Conservation (phyloP, 2,329 filamentous ascomycete genomes). For the Hortaea werneckii region DNA sequence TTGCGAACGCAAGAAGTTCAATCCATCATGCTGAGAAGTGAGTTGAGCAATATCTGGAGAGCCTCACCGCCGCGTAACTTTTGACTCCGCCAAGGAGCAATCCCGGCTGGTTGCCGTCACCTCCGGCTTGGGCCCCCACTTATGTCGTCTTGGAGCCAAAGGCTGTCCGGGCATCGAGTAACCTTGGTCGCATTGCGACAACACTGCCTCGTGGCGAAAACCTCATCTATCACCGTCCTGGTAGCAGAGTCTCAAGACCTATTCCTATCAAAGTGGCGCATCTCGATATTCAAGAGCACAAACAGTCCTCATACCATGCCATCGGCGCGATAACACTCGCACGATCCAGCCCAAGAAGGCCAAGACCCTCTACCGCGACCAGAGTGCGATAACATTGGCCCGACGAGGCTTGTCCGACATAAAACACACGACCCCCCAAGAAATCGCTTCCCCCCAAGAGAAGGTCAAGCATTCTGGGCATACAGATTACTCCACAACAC, state of each 20-base stretch:
- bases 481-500: background rate
- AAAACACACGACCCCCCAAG: background rate
- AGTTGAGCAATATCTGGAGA: too few species aligned
- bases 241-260: too few species aligned
- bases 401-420: constrained; percentile 1
- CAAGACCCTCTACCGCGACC: constrained; percentile 3
- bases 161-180: too few species aligned
- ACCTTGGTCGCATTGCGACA: background rate
- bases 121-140: too few species aligned
- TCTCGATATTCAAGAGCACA: background rate
- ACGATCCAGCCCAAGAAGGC: background rate
- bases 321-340: constrained; percentile 19
- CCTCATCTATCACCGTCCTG: background rate
- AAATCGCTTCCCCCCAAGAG: background rate
- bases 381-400: constrained; percentile 12
- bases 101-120: too few species aligned
- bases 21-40: too few species aligned
- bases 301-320: background rate
- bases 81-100: too few species aligned
- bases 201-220: background rate
- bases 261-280: too few species aligned
- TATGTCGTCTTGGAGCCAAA: too few species aligned
- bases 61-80: too few species aligned
- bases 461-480: background rate
- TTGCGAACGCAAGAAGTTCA: too few species aligned